These are phyloP conservation scores for Eucalyptus fibrosa DNA, from an alignment of 345 rosid genomes.

Conservation along the genomic window DNA sequence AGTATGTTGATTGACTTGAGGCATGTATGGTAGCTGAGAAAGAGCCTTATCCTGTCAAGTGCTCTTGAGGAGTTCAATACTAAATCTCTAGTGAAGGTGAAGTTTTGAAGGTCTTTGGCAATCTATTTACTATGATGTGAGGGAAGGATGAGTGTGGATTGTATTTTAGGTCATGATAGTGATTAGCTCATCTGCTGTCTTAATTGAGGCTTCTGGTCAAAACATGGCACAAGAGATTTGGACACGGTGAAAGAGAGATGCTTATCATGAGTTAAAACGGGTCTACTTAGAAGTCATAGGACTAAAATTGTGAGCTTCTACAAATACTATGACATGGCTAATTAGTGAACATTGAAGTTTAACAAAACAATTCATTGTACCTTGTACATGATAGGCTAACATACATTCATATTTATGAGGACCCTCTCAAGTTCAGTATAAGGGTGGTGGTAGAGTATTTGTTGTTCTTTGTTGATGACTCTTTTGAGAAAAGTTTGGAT, in stretches of 20 bases:
- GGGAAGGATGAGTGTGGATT: neutral
- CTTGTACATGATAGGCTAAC: neutral
- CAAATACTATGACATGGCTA: neutral
- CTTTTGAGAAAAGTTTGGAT: neutral
- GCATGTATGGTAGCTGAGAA: neutral
- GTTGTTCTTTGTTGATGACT: neutral
- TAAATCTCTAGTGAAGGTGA: neutral
- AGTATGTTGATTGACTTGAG: neutral
- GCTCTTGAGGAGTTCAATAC: neutral
- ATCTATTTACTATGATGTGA: neutral
- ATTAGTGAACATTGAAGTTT: neutral
- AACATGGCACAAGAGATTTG: neutral
- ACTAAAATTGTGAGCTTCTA: neutral
- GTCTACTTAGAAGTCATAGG: neutral
- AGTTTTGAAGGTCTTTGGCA: neutral
- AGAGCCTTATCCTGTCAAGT: neutral
- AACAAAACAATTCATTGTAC: neutral
- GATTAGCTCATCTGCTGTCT: neutral
- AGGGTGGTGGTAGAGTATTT: neutral
- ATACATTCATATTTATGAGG: neutral
- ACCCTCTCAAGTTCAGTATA: neutral
- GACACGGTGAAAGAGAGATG: neutral
- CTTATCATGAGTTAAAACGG: neutral
- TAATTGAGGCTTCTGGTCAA: neutral
- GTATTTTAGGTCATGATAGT: neutral